Evolutionary conservation across 768 basidiomycete genomes (phyloP), one percentile per base, ranked within the genome.

Genomic region (Tricholoma furcatifolium): DNA sequence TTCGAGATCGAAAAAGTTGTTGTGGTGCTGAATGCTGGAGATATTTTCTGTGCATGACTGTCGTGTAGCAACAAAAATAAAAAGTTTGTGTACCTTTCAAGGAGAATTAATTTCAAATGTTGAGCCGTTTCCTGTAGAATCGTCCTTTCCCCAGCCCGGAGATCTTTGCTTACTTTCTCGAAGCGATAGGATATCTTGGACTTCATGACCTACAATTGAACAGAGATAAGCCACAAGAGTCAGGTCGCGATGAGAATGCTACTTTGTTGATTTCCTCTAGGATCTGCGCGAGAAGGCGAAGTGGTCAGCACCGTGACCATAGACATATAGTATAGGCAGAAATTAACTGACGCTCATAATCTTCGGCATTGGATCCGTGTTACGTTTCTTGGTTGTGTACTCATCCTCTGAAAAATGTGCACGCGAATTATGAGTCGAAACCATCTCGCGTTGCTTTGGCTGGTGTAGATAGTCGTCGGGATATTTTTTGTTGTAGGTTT

Each of bases 1-100:
- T 59, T 85, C 81, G 15, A 85, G 72, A 48, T 75, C 74, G 27
- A 86, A 74, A 27, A 87, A 64, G 12, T 56, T 64, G 59, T 85
- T 81, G 64, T 80, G 84, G 58, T 80, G 74, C 17, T 57, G 64
- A 38, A 73, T 71, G 48, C 85, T 87, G 53, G 42, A 10, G 47
- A 32, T 12, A 23, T 41, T 34, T 30, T 2, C 15, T 12, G 21
- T 14, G 20, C 39, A 47, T 53, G 46, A 46, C 17, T 24, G 17
- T 23, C 43, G 24, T 21, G 44, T 32, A 36, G 2, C 2, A 15
- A 3, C 17, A 54, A 51, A 32, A 36, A 27, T 15, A 10, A n/a
- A n/a, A n/a, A 47, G 48, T 18, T 4, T 49, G 58, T 64, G 9
- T 23, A 81, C 82, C 77, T 74, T 59, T 77, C 69, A 27, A 56